These are phyloP conservation scores for Thielaviopsis punctulata DNA, from an alignment of 2,329 filamentous ascomycete species.

Conservation along the genomic window DNA sequence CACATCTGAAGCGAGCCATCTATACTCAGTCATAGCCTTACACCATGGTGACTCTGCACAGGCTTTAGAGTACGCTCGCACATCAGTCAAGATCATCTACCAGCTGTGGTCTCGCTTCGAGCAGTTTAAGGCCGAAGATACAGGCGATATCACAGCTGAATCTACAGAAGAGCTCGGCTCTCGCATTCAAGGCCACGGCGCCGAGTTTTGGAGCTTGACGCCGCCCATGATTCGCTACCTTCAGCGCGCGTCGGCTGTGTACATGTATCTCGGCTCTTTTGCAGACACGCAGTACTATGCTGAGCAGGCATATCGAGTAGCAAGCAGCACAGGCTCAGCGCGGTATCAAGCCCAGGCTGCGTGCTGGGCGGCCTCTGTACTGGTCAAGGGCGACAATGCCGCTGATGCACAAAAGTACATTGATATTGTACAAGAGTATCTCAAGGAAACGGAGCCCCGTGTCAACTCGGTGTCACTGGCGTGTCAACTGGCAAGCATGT, in stretches of 20 bases:
- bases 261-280: constrained; percentile 70
- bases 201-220: constrained; percentile 66
- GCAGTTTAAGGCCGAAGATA: constrained; percentile 17
- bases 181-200: constrained; percentile 19
- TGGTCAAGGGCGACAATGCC: constrained; percentile 32
- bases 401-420: constrained; percentile 9
- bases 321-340: constrained; percentile 46
- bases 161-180: constrained; percentile 12
- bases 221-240: constrained; percentile 55
- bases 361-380: constrained; percentile 37
- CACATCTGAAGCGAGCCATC: constrained; percentile 21
- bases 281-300: constrained; percentile 79
- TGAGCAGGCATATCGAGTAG: constrained; percentile 66
- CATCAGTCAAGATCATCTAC: constrained; percentile 37
- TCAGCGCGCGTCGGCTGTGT: constrained; percentile 58
- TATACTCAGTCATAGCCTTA: constrained; percentile 49
- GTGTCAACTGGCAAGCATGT: constrained; percentile 39
- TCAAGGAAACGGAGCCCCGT: constrained; percentile 1
- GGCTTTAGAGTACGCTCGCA: constrained; percentile 39
- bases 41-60: constrained; percentile 41
- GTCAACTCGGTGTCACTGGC: constrained; percentile 22
- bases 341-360: constrained; percentile 38
- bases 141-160: constrained; percentile 14
- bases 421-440: constrained; percentile 3
- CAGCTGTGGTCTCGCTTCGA: constrained; percentile 39